A percentile compares a stretch with the other conserved stretches of the same genome.
Conservation (phyloP, 192 early-diverging fungal species). For the Spinellus fusiger region DNA sequence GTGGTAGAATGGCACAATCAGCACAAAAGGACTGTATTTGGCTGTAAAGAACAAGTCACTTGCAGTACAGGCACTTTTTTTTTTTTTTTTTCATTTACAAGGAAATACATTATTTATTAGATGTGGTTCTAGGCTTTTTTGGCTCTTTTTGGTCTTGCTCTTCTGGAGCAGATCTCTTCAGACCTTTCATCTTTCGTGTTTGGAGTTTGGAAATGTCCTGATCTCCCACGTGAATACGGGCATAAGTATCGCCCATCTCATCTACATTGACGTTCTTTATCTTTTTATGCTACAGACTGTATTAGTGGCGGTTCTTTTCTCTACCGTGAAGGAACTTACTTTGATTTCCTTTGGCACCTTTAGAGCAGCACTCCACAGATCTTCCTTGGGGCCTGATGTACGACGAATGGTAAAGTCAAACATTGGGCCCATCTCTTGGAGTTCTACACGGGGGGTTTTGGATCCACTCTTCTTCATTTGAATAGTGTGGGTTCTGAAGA, state of each 20-base stretch:
- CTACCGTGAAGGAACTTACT: constrained; percentile 67
- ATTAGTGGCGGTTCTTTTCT: constrained; percentile 80
- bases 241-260: constrained; percentile 88
- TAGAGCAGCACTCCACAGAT: constrained; percentile 80
- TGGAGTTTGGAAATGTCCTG: constrained; percentile 92
- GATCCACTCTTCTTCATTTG: constrained; percentile 83
- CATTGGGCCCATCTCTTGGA: constrained; percentile 90
- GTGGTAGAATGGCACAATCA: no score
- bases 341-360: constrained; percentile 84
- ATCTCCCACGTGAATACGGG: constrained; percentile 85
- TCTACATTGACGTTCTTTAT: constrained; percentile 89
- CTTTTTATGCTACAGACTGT: constrained; percentile 58
- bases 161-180: constrained; percentile 46
- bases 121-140: no score
- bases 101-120: no score
- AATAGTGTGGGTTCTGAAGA: constrained; percentile 78
- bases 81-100: no score
- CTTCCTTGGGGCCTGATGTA: constrained; percentile 60
- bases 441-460: constrained; percentile 83
- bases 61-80: no score
- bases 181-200: constrained; percentile 97
- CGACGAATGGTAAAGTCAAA: constrained; percentile 78
- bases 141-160: constrained; percentile 6
- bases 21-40: no score
- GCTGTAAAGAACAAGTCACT: no score